phyloP scores from a whole-genome alignment of 2,329 filamentous ascomycete species.

The Stachybotrys echinatus region DNA sequence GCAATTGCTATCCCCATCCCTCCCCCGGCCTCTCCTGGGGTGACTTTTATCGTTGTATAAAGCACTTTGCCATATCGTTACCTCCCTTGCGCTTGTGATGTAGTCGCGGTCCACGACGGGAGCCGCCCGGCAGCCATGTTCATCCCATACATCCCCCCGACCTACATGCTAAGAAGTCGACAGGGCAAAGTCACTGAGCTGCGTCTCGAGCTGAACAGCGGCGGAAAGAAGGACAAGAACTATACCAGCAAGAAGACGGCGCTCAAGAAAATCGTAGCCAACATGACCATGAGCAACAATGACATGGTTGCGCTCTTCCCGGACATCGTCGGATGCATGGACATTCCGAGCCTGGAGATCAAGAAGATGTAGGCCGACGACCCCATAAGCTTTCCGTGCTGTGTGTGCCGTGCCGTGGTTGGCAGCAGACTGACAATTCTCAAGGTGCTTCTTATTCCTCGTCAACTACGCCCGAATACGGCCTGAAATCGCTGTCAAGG shows the following conservation, averaged over 20 bases:
- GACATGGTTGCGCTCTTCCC: constrained; percentile 98
- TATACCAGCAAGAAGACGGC: constrained; percentile 93
- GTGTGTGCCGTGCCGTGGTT: too few relatives aligned
- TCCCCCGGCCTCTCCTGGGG: too few relatives aligned
- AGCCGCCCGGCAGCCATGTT: constrained; percentile 37
- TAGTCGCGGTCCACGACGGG: neutral
- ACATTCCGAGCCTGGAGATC: constrained; percentile 89
- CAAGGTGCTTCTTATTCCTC: constrained; percentile 95
- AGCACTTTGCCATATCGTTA: neutral
- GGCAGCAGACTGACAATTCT: constrained; percentile 5
- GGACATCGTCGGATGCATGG: constrained; percentile 93
- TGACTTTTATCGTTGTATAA: too few relatives aligned
- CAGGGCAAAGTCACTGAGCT: constrained; percentile 99
- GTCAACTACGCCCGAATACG: constrained; percentile 96
- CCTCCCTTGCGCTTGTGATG: neutral
- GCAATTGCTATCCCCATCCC: too few relatives aligned
- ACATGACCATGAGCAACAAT: constrained; percentile 99
- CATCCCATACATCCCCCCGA: constrained; percentile 46
- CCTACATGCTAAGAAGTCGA: constrained; percentile 48
- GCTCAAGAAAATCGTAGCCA: constrained; percentile 98
- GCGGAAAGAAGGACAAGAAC: constrained; percentile 98
- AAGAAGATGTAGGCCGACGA: constrained; percentile 86
- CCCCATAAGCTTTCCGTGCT: neutral
- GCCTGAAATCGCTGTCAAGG: constrained; percentile 89
- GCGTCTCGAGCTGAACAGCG: constrained; percentile 86